Evolutionary conservation across 2,329 filamentous ascomycete genomes (phyloP).

Genomic region (Penicillium freii): DNA sequence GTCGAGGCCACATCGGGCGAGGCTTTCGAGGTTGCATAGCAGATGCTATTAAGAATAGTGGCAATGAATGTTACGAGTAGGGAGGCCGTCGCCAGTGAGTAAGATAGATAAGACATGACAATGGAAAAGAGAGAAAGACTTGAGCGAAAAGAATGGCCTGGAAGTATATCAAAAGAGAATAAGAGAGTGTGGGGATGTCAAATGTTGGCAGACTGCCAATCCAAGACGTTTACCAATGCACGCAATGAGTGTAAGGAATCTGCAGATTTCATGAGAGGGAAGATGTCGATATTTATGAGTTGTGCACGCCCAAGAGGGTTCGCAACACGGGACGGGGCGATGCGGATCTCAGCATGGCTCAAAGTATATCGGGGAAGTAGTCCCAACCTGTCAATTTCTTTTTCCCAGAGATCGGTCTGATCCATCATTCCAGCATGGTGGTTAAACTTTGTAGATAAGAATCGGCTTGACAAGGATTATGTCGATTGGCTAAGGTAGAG

Average conservation of each 20-base stretch:
- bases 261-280: neutral
- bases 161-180: neutral
- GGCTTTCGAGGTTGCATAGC: slow-evolving; percentile 24
- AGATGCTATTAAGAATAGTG: slow-evolving; percentile 33
- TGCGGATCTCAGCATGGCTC: slow-evolving; percentile 15
- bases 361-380: slow-evolving; percentile 18
- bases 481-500: slow-evolving; percentile 2
- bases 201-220: slow-evolving; percentile 10
- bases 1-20: slow-evolving; percentile 26
- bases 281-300: slow-evolving; percentile 19
- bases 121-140: slow-evolving; percentile 3
- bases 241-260: slow-evolving; percentile 3
- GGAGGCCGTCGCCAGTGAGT: slow-evolving; percentile 27
- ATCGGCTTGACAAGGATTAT: neutral
- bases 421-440: slow-evolving; percentile 17
- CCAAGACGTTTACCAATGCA: slow-evolving; percentile 10
- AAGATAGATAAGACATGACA: slow-evolving; percentile 22
- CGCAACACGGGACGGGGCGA: slow-evolving; percentile 16
- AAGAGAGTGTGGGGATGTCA: slow-evolving; percentile 3
- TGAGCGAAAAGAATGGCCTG: neutral
- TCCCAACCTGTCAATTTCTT: slow-evolving; percentile 15
- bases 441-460: slow-evolving; percentile 17
- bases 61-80: slow-evolving; percentile 25
- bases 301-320: slow-evolving; percentile 5
- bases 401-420: slow-evolving; percentile 16